Evolutionary conservation across 1,139 yeast genomes (phyloP).

Genomic region (Taphrina confusa): DNA sequence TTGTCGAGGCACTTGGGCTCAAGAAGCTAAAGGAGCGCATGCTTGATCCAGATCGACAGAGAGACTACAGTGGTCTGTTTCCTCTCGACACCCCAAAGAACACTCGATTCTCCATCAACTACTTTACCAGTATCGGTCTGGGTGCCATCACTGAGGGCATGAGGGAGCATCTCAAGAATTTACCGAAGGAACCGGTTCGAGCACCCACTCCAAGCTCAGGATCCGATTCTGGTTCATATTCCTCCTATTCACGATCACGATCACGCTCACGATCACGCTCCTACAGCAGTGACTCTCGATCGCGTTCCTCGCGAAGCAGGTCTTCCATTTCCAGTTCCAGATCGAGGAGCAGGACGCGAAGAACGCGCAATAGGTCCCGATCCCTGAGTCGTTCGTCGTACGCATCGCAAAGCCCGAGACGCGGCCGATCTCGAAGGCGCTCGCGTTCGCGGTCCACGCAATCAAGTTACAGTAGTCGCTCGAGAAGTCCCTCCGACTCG

Average conservation of each 20-base stretch:
- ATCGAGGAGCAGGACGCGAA: too few species aligned
- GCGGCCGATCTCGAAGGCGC: not conserved
- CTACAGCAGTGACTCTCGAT: slow-evolving; percentile 11
- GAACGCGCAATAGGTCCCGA: not conserved
- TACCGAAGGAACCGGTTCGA: slow-evolving; percentile 23
- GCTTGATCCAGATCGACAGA: slow-evolving; percentile 50
- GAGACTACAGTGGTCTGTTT: slow-evolving; percentile 47
- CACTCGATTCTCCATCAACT: slow-evolving; percentile 81
- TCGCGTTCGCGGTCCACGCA: not conserved
- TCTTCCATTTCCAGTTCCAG: slow-evolving; percentile 6
- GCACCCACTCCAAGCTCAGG: slow-evolving; percentile 13
- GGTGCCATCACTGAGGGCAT: slow-evolving; percentile 80
- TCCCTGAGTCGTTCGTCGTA: slow-evolving; percentile 4
- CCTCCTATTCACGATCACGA: slow-evolving; percentile 1
- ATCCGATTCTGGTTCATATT: slow-evolving; percentile 9
- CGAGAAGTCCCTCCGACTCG: not conserved
- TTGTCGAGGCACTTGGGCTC: slow-evolving; percentile 76
- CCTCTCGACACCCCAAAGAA: slow-evolving; percentile 53
- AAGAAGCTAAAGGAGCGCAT: slow-evolving; percentile 55
- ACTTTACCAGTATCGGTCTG: slow-evolving; percentile 87
- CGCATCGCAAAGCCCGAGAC: not conserved
- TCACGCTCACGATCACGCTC: not conserved
- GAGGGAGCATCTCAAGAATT: slow-evolving; percentile 58
- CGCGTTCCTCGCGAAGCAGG: slow-evolving; percentile 4
- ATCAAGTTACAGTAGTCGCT: slow-evolving; percentile 4